A percentile compares a stretch with the other conserved stretches of the same genome.
Evolutionary conservation across 2,329 filamentous ascomycete species (phyloP).

Genomic region (Paracoccidioides lutzii): DNA sequence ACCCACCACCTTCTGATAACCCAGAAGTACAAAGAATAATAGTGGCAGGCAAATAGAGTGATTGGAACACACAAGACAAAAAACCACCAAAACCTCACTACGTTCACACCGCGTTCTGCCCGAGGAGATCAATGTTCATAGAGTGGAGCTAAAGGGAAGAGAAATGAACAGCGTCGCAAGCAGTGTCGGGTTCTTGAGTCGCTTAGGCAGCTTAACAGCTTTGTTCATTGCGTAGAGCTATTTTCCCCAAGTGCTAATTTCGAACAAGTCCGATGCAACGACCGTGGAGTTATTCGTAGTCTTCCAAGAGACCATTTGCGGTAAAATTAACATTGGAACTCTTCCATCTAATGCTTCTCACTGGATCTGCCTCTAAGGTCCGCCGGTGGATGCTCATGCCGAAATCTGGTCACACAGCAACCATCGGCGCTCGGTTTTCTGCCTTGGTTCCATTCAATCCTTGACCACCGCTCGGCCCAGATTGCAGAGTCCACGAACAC

Average conservation of each 20-base stretch:
- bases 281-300: constrained; percentile 10
- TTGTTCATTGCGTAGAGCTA: constrained; percentile 16
- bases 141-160: constrained; percentile 12
- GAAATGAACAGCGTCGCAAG: constrained; percentile 20
- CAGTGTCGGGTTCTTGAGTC: constrained; percentile 16
- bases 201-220: constrained; percentile 16
- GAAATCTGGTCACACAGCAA: neutral
- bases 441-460: neutral
- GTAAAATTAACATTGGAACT: constrained; percentile 1
- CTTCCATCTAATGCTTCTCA: neutral
- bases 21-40: neutral
- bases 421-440: neutral
- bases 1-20: constrained; percentile 2
- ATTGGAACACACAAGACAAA: constrained; percentile 6
- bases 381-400: neutral
- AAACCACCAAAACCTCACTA: constrained; percentile 3
- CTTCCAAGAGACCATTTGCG: constrained; percentile 6
- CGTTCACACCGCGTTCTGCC: constrained; percentile 1
- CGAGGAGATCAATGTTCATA: constrained; percentile 7
- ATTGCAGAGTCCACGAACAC: constrained; percentile 6
- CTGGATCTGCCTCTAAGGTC: neutral
- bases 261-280: constrained; percentile 6
- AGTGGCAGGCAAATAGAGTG: constrained; percentile 1
- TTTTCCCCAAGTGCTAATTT: constrained; percentile 8
- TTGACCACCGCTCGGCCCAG: constrained; percentile 1